Evolutionary conservation across 768 basidiomycete genomes (phyloP), one percentile per base, ranked within the genome.

Genomic region (Trametes punicea): DNA sequence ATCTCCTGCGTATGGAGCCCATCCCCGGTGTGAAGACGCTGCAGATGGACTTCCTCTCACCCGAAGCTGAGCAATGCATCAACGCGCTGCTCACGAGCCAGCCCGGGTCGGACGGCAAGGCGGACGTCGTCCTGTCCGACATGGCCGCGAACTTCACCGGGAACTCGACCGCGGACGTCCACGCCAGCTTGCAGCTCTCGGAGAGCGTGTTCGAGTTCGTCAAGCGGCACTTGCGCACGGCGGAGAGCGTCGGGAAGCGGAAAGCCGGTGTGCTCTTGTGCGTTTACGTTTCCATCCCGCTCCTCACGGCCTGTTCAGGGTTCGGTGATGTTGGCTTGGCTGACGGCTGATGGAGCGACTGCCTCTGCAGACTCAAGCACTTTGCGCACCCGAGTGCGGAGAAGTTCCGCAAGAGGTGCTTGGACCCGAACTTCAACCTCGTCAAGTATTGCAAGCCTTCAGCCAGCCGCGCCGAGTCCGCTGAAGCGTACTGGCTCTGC

Each of bases 111-210:
- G 65, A 69, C 16, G 70, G 73, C 9, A 80, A 78, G 69, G 87
- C 84, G 6, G 93, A 98, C 67, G 74, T 95, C 16, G 81, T 97
- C 23, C 76, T 97, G 4, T 91, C 87, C 7, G 95, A 97, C 66
- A 94, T 98, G 88, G 90, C 93, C 16, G 84, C 84, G 18, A 93
- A 94, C 68, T 76, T 83, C 56, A 81, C 87, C 2, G 95, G 96
- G 5, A 84, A 88, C 57, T 69, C 76, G 16, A 69, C 72, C 0
- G 76, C 77, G 46, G 95, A 98, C 70, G 78, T 80, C 1, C 78
- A 85, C 64, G 69, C 77, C 9, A 86, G 86, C 55, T 75, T 95
- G 29, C 79, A 86, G 33, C 85, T 98, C 20, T 90, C 85, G 66
- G 70, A 78, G 33, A 83, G 87, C 3, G 93, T 90, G 0, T 81